Evolutionary conservation across 164 flowering plant species (phyloP).

Genomic region (Berberis thunbergii): DNA sequence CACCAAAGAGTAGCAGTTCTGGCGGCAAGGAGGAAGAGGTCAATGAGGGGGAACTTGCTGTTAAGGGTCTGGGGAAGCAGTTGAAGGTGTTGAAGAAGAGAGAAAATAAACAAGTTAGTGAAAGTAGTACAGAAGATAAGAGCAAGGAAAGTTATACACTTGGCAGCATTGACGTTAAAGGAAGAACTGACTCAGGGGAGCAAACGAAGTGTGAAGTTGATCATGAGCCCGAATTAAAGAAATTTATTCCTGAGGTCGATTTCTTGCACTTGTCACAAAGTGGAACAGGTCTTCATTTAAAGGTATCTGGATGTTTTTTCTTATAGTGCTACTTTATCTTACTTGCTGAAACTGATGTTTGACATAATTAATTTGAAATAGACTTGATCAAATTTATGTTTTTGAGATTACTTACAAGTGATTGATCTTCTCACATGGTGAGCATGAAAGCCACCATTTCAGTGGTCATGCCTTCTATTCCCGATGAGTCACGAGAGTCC

Average conservation of each 20-base stretch:
- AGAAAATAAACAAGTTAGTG: constrained; percentile 32
- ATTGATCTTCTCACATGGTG: too few relatives aligned
- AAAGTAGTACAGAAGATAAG: constrained; percentile 13
- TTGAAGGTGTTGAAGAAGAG: constrained; percentile 72
- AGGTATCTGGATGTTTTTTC: constrained; percentile 30
- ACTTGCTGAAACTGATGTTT: too few relatives aligned
- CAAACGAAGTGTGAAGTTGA: constrained; percentile 18
- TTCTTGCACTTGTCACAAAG: constrained; percentile 62
- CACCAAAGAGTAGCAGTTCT: constrained; percentile 22
- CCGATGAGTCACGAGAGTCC: too few relatives aligned
- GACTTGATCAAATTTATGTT: too few relatives aligned
- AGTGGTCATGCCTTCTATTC: too few relatives aligned
- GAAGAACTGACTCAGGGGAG: constrained; percentile 13
- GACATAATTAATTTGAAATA: too few relatives aligned
- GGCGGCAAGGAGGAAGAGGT: constrained; percentile 19
- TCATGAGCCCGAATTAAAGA: constrained; percentile 34
- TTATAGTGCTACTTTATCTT: too few relatives aligned
- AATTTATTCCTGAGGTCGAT: constrained; percentile 53
- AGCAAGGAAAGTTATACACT: constrained; percentile 18
- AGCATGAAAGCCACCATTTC: too few relatives aligned
- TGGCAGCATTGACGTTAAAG: constrained; percentile 12
- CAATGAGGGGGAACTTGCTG: constrained; percentile 30
- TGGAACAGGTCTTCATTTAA: constrained; percentile 71
- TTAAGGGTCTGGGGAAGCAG: constrained; percentile 83
- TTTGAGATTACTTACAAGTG: too few relatives aligned